Base-by-base conservation (phyloP, 2,329 filamentous ascomycete genomes). In the Colletotrichum sidae region DNA sequence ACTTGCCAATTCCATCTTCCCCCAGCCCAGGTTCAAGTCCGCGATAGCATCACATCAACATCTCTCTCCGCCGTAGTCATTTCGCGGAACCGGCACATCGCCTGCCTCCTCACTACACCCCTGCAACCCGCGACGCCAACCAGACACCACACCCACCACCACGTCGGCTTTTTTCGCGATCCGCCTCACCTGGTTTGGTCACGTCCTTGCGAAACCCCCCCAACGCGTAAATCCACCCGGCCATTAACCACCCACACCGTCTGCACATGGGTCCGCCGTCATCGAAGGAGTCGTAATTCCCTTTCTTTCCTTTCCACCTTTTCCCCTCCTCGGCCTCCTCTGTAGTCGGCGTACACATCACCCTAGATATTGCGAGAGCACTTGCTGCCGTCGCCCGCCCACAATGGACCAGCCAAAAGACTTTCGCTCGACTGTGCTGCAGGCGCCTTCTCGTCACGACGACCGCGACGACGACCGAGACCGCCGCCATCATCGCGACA, bases 371-470 rank as follows among this genome's bases (percentile, higher is more conserved):
- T 25, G 25, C 5, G 25, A 25, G 25, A 25, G 25, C 25, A 25
- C 25, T 25, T 25, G 25, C 25, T 25, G 25, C 17, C 37, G 25
- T 57, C 70, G 68, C 55, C 64, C 59, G 25, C 25, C 50, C 72
- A 72, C 60, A 66, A 84, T 84, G 81, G 81, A 84, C 62, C 78
- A 77, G 69, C 54, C 64, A 41, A 68, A 67, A 56, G 79, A 79
- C 71, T 85, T 84, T 69, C 81, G 77, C 69, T 83, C 83, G 67
- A 84, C 81, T 53, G 81, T 84, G 72, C 76, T 85, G 75, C 82
- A 82, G 71, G 67, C 80, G 77, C 68, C 80, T 79, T 68, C 73
- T 75, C 73, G 77, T 76, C 72, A 79, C 61, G 80, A 79, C 61
- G 78, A 74, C 67, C 76, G 78, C 64, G 72, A 77, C 51, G 73